Conservation (phyloP, 805 yeast species). For the Starmerella potacharoeniae region DNA sequence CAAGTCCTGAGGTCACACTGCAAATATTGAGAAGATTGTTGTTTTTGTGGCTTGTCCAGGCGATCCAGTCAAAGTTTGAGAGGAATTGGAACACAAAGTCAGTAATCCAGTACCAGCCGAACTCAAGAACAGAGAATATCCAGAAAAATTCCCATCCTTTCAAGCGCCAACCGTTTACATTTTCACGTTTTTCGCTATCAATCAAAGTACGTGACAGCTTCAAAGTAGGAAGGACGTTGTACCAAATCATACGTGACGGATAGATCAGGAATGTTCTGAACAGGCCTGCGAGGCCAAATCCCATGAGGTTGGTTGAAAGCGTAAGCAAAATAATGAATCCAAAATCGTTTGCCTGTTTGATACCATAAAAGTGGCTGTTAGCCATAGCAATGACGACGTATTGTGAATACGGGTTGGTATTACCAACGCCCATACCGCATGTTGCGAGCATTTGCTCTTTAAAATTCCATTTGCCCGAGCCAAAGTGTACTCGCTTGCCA, state of each 20-base stretch:
- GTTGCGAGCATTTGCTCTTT: conserved; percentile 21
- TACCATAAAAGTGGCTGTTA: conserved; percentile 7
- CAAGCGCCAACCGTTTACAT: conserved; percentile 49
- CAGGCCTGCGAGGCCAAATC: conserved; percentile 56
- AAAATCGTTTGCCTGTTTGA: conserved; percentile 25
- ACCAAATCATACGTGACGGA: conserved; percentile 46
- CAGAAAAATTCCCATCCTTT: conserved; percentile 42
- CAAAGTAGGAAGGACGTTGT: conserved; percentile 37
- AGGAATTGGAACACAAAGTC: conserved; percentile 53
- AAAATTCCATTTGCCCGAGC: conserved; percentile 42
- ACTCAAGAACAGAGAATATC: conserved; percentile 34
- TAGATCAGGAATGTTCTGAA: conserved; percentile 49
- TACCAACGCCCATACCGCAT: conserved; percentile 23
- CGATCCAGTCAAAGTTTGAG: conserved; percentile 50
- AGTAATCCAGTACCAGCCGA: conserved; percentile 57
- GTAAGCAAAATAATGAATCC: conserved; percentile 46
- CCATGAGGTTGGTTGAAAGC: conserved; percentile 49
- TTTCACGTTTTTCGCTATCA: conserved; percentile 7
- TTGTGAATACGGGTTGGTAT: conserved; percentile 15
- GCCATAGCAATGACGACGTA: conserved; percentile 11
- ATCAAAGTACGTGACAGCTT: conserved; percentile 41
- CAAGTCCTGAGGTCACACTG: conserved; percentile 40
- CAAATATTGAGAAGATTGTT: conserved; percentile 39
- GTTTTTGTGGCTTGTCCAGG: conserved; percentile 47
- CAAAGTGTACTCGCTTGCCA: conserved; percentile 26